These are phyloP conservation scores for Wallacemonas sp. DNA, from an alignment of 208 protist species.

Conservation along the genomic window DNA sequence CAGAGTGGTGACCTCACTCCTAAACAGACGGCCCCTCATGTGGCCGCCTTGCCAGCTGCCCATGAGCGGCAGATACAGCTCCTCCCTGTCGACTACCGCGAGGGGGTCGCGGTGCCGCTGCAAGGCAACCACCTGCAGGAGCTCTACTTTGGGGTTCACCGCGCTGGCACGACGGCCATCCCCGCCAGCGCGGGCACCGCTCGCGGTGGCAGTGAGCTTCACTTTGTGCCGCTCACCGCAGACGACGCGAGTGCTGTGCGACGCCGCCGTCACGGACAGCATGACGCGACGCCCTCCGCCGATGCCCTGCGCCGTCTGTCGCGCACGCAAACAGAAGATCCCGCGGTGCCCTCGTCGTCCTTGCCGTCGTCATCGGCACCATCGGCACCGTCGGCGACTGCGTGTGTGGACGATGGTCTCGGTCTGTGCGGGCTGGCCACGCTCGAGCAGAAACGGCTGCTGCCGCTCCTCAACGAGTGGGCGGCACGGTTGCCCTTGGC, in stretches of 20 bases:
- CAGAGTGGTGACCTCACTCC: too few relatives aligned
- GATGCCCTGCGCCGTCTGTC: too few relatives aligned
- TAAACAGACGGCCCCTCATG: not conserved
- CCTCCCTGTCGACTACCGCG: constrained; percentile 32
- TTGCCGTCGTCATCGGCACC: too few relatives aligned
- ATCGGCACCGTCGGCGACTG: too few relatives aligned
- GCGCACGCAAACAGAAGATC: too few relatives aligned
- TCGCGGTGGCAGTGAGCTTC: constrained; percentile 10
- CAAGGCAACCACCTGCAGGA: constrained; percentile 45
- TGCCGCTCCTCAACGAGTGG: constrained; percentile 54
- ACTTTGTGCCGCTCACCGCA: constrained; percentile 16
- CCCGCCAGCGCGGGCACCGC: not conserved
- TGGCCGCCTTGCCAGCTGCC: not conserved
- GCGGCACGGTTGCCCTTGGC: constrained; percentile 41
- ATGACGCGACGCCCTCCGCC: not conserved
- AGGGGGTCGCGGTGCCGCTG: constrained; percentile 45
- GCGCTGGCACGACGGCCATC: too few relatives aligned
- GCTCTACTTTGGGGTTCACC: constrained; percentile 54
- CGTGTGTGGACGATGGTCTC: not conserved
- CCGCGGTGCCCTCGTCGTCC: too few relatives aligned
- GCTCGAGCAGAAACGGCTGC: constrained; percentile 79
- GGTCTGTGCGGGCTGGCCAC: constrained; percentile 56
- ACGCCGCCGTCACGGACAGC: too few relatives aligned
- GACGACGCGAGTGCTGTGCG: too few relatives aligned
- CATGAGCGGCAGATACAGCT: not conserved